Conservation (phyloP, 1,139 yeast genomes). For the Yamadazyma spencermartinsiae region DNA sequence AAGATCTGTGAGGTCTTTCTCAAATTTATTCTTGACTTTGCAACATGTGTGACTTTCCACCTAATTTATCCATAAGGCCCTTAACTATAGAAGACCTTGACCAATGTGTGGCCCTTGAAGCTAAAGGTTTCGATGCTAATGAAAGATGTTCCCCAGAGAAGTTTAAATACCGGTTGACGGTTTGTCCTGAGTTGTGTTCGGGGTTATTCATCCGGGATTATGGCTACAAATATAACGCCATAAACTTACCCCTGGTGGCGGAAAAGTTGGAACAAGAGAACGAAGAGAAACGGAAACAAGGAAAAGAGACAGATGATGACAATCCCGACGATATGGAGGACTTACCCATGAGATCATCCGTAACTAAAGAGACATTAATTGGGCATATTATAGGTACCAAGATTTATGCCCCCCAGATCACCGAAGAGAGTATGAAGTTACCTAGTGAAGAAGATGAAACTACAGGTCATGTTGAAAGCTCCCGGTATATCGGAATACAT, state of each 20-base stretch:
- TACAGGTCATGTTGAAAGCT: conserved; percentile 77
- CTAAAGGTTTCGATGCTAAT: conserved; percentile 57
- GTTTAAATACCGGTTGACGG: conserved; percentile 66
- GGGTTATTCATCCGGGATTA: conserved; percentile 83
- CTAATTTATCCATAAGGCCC: conserved; percentile 79
- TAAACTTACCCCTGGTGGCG: conserved; percentile 47
- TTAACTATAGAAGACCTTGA: conserved; percentile 68
- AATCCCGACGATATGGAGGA: conserved; percentile 35
- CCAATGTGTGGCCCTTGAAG: conserved; percentile 62
- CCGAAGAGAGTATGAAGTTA: conserved; percentile 66
- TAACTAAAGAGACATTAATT: conserved; percentile 64
- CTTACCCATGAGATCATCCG: conserved; percentile 51
- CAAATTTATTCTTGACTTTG: too few relatives aligned
- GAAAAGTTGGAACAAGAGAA: conserved; percentile 29
- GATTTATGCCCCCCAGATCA: conserved; percentile 50
- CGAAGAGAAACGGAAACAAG: conserved; percentile 27
- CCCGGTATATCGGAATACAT: conserved; percentile 78
- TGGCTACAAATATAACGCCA: conserved; percentile 41
- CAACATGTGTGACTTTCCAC: conserved; percentile 43
- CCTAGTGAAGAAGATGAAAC: conserved; percentile 42
- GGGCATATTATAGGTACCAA: conserved; percentile 89
- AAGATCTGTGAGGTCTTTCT: too few relatives aligned
- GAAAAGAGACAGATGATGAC: conserved; percentile 26
- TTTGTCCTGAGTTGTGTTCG: conserved; percentile 87
- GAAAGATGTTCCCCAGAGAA: conserved; percentile 69